Base-by-base conservation (phyloP, 202 grass and related monocot species). In the Panicum hallii region DNA sequence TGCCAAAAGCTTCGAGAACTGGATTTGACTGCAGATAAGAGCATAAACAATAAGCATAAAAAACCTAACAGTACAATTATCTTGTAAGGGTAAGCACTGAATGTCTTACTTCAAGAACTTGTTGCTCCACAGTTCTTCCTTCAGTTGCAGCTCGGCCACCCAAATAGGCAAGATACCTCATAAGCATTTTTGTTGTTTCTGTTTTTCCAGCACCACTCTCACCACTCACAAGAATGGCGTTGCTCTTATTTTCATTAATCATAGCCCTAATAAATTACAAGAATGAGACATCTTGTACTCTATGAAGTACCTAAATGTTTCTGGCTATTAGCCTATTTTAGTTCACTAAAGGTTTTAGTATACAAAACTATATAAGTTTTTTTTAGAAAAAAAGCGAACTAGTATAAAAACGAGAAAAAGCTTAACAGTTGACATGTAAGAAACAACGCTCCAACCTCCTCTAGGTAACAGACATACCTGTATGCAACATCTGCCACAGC, bases 101-200 rank as follows among this genome's bases (percentile, higher is more conserved):
- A 2, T 88, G 43, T 78, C 79, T 89, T 89, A 94, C 94, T 87
- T 97, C 94, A 11, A 97, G 83, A 69, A 97, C 94, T 92, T 97
- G 94, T 74, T 97, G 94, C 82, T 97, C 94, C 69, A 94, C 94
- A 36, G 94, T 97, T 85, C 94, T 87, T 79, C 94, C 94, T 92
- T 97, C 94, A 78, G 94, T 97, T 60, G 89, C 91, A 75, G 83
- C 90, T 38, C 94, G 92, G 22, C 92, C 94, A 84, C 94, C 94
- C 78, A 97, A 86, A 92, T 92, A 94, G 49, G 94, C 94, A 67
- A 97, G 91, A 90, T 97, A 94, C 75, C 88, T 87, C 94, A 97
- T 97, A 65, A 97, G 94, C 94, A 97, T 97, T 84, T 97, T 97
- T 78, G 94, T 97, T 87, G 94, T 97, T 85, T 97, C 94, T 55